phyloP scores from a whole-genome alignment of 495 filamentous ascomycete species.

The Neurospora sp. region DNA sequence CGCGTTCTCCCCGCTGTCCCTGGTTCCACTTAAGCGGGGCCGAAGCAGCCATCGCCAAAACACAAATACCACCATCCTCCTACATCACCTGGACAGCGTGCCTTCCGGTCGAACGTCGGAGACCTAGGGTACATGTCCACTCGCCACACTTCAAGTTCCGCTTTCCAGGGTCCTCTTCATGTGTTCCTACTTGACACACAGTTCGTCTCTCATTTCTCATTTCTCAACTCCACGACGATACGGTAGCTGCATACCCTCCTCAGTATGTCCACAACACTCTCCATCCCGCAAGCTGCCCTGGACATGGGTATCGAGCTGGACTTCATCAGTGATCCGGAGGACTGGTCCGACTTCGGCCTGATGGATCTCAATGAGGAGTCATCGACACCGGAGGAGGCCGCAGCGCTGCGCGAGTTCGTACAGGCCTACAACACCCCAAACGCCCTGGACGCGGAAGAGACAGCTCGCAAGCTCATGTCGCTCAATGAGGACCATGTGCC shows the following conservation, averaged over 20 bases:
- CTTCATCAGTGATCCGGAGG: background rate
- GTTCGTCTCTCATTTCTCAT: background rate
- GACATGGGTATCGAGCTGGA: background rate
- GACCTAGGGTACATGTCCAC: background rate
- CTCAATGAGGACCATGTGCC: background rate
- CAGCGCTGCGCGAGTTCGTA: background rate
- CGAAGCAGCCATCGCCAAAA: background rate
- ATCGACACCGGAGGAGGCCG: background rate
- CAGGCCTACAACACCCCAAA: background rate
- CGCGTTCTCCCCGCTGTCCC: background rate
- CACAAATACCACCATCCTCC: background rate
- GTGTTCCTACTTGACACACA: background rate
- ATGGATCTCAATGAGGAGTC: background rate
- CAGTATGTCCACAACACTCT: background rate
- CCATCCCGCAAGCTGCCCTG: background rate
- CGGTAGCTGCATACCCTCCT: background rate
- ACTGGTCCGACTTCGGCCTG: background rate
- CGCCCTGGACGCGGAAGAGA: background rate
- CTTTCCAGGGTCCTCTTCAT: background rate
- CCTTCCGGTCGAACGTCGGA: background rate
- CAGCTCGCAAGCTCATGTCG: background rate
- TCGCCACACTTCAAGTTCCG: background rate
- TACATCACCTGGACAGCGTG: background rate
- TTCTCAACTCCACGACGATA: background rate
- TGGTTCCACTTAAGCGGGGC: background rate